Conservation (phyloP, 2,329 filamentous ascomycete genomes). For the Curvularia sp. region DNA sequence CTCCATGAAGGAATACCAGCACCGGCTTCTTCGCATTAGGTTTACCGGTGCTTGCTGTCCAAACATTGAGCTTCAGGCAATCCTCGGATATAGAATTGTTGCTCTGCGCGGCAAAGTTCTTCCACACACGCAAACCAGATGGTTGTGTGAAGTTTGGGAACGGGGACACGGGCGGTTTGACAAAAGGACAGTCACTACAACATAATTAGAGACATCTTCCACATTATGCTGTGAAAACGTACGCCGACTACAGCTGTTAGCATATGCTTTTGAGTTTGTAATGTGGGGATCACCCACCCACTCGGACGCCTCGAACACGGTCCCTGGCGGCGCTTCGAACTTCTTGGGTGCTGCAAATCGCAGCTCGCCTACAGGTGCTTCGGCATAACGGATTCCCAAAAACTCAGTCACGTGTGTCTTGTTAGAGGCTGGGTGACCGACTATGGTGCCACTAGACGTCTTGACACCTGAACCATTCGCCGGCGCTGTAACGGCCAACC, state of each 20-base stretch:
- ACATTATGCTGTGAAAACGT: constrained; percentile 15
- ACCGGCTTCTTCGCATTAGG: constrained; percentile 35
- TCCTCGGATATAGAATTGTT: constrained; percentile 35
- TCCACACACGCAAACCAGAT: constrained; percentile 35
- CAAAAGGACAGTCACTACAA: constrained; percentile 34
- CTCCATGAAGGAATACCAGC: constrained; percentile 40
- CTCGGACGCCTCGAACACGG: constrained; percentile 33
- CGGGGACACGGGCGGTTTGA: constrained; percentile 31
- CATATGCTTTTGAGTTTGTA: not conserved
- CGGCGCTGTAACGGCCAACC: constrained; percentile 15
- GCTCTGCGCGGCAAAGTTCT: constrained; percentile 37
- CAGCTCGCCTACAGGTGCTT: constrained; percentile 43
- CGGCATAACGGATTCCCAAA: constrained; percentile 47
- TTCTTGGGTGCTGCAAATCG: constrained; percentile 44
- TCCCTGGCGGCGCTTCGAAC: constrained; percentile 30
- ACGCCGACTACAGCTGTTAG: constrained; percentile 33
- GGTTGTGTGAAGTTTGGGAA: constrained; percentile 39
- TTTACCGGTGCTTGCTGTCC: constrained; percentile 30
- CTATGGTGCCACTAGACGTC: constrained; percentile 43
- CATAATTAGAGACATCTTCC: not conserved
- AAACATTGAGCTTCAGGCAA: constrained; percentile 42
- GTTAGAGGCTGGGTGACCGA: constrained; percentile 41
- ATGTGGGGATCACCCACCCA: constrained; percentile 22
- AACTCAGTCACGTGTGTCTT: constrained; percentile 40
- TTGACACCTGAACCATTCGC: constrained; percentile 19